phyloP scores from a whole-genome alignment of 805 yeast genomes.

The Zygosaccharomyces rouxii region DNA sequence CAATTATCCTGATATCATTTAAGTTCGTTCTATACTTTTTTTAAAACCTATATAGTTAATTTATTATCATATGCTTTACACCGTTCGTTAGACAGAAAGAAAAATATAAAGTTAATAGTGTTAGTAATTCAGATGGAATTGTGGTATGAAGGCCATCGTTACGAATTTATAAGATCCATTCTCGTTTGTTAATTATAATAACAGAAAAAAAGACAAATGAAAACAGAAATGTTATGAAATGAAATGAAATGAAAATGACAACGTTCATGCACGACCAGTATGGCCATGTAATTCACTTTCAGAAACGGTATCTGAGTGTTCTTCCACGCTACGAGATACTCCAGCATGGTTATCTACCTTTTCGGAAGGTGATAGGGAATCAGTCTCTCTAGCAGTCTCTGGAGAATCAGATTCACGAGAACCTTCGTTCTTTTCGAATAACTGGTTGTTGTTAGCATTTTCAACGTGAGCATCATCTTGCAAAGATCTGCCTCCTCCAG shows the following conservation, averaged over 20 bases:
- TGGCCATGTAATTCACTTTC: neutral
- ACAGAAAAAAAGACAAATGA: neutral
- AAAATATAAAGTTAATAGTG: neutral
- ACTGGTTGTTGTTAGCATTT: conserved; percentile 1
- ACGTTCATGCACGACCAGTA: neutral
- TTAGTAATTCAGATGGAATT: neutral
- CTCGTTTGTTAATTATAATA: neutral
- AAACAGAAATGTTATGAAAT: neutral
- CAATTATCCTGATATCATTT: no score
- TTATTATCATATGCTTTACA: conserved; percentile 4
- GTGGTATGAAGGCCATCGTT: neutral
- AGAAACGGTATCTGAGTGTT: neutral
- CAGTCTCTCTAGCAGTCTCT: neutral
- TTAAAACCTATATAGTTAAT: neutral
- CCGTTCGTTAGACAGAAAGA: conserved; percentile 5
- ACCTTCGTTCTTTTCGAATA: conserved; percentile 1
- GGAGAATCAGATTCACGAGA: neutral
- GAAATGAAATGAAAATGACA: neutral
- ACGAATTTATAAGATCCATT: neutral
- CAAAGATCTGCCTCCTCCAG: neutral
- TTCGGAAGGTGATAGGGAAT: neutral
- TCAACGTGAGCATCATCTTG: conserved; percentile 4
- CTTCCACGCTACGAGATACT: neutral
- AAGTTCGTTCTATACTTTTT: neutral
- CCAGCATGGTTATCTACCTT: neutral